These are phyloP conservation scores for Chrysosporium keratinophilum DNA, from an alignment of 2,329 filamentous ascomycete genomes.

Conservation along the genomic window DNA sequence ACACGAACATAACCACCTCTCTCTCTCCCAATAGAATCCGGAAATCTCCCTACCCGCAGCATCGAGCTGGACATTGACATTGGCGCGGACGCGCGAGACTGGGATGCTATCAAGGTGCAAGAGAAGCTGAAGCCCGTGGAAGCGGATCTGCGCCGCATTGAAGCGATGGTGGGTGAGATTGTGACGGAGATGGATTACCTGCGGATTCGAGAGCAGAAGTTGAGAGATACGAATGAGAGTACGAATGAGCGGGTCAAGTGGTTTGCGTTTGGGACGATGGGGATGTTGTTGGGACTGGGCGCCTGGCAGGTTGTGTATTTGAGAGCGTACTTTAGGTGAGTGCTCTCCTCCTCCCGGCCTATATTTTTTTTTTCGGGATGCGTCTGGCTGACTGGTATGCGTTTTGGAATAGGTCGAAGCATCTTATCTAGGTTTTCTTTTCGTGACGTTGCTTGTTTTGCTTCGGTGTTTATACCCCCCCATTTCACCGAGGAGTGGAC, in stretches of 20 bases:
- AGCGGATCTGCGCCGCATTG: constrained; percentile 82
- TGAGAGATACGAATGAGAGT: constrained; percentile 98
- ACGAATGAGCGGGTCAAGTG: constrained; percentile 98
- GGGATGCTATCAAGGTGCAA: constrained; percentile 87
- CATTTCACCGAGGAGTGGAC: background rate
- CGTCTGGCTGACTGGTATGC: background rate
- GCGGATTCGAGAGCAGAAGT: constrained; percentile 76
- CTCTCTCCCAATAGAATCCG: too few species aligned
- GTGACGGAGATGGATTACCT: constrained; percentile 96
- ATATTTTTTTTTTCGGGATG: constrained; percentile 5
- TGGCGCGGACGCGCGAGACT: constrained; percentile 93
- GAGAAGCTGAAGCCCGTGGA: constrained; percentile 98
- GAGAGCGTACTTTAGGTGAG: constrained; percentile 84
- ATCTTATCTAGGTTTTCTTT: constrained; percentile 50
- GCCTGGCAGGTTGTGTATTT: constrained; percentile 97
- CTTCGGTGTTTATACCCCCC: constrained; percentile 5
- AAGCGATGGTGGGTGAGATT: constrained; percentile 81
- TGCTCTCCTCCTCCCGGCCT: constrained; percentile 15
- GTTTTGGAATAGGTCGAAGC: constrained; percentile 47
- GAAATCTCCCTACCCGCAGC: constrained; percentile 50
- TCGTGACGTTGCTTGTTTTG: background rate
- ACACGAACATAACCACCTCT: too few species aligned
- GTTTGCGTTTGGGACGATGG: constrained; percentile 92
- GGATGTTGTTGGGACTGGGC: constrained; percentile 77
- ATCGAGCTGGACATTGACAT: constrained; percentile 93